Base-by-base conservation (phyloP, 2,329 filamentous ascomycete species). In the Beauveria pseudobassiana region DNA sequence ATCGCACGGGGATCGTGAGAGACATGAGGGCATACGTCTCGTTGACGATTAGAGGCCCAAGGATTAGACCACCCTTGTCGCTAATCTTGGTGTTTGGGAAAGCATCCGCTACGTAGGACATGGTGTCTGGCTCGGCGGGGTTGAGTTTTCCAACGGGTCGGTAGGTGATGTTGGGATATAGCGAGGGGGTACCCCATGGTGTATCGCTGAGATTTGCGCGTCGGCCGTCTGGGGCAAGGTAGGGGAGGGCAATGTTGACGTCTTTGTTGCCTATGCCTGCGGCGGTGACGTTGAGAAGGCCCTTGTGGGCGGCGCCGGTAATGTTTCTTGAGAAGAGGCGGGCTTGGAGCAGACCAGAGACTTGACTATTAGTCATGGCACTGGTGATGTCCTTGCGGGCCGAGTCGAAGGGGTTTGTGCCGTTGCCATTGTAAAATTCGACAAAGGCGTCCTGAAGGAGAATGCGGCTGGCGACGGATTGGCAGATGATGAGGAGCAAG, bases 81-180 rank as follows among this genome's bases (percentile, higher is more conserved):
- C 76, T 79, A 45, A 85, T 77, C n/a, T 73, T 74, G 62, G 83
- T 76, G 38, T 73, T 78, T 1, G 77, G 76, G 62, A 82, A 86
- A 38, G 79, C 79, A 60, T 75, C 75, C 53, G 82, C 83, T 16
- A 75, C 69, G 62, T 74, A 76, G 46, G 76, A 73, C 18, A 73
- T 72, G 0, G 78, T 77, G 43, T 75, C 72, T 24, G 75, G 75
- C 42, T 76, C 71, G 55, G 71, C 69, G 3, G 68, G 69, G 64
- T 78, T 82, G 12, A 73, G 70, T 34, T 72, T 68, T 20, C 73
- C 72, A 10, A 80, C 76, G 62, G 78, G 70, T 43, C 74, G 69
- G 69, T 90, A 91, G 0, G 87, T 90, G 62, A 96, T 81, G 67
- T 92, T 92, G 1, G 92, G 92, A 69, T 91, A 96, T 3, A 96